Conservation (phyloP, 208 protist species). For the Acanthamoeba royreba region DNA sequence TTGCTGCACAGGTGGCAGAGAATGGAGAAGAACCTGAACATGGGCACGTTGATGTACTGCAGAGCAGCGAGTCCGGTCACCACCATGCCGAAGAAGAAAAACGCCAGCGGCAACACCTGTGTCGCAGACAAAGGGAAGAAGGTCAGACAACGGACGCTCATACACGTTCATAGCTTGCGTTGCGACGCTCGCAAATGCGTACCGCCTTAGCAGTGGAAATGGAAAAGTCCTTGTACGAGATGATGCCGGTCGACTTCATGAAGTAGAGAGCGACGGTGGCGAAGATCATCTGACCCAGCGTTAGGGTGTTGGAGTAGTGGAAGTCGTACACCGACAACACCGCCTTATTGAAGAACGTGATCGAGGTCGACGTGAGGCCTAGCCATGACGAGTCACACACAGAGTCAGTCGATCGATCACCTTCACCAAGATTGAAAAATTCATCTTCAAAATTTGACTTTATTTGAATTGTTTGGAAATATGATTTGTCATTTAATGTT, state of each 20-base stretch:
- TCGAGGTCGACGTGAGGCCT: slow-evolving; percentile 62
- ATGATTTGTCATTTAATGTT: no score
- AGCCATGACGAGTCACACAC: no score
- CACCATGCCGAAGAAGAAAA: slow-evolving; percentile 74
- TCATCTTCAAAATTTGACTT: no score
- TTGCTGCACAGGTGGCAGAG: no score
- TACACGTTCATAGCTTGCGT: no score
- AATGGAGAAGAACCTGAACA: slow-evolving; percentile 56
- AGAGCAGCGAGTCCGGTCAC: slow-evolving; percentile 69
- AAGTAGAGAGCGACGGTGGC: slow-evolving; percentile 51
- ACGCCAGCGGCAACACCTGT: slow-evolving; percentile 70
- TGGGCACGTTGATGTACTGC: slow-evolving; percentile 68
- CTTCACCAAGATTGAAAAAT: no score
- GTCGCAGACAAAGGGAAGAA: not conserved
- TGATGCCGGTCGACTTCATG: not conserved
- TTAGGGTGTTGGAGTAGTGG: slow-evolving; percentile 59
- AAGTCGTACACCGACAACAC: slow-evolving; percentile 64
- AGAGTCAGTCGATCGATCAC: no score
- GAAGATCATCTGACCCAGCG: slow-evolving; percentile 67
- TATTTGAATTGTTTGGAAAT: no score
- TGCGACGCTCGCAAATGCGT: no score
- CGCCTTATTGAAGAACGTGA: slow-evolving; percentile 74
- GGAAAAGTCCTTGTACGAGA: not conserved
- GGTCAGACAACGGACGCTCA: no score
- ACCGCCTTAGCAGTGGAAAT: not conserved